Base-by-base conservation (phyloP, 805 yeast species). In the Candida sonorensis region DNA sequence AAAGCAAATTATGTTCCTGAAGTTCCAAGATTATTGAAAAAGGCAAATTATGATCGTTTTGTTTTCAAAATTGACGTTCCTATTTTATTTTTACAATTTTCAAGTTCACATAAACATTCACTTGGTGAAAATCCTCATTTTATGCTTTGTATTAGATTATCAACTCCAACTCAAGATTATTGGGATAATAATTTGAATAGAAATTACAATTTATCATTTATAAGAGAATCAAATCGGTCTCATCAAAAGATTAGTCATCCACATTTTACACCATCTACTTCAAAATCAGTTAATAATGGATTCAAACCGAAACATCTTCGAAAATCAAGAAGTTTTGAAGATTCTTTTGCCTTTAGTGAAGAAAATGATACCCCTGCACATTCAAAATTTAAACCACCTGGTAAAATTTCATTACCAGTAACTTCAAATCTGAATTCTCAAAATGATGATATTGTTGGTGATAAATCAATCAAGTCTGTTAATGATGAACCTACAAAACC, bases 121-220 rank as follows among this genome's bases (percentile, higher is more conserved):
- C 24, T 28, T 11, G 42, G 34, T 7, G n/a, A 21, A 10, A 31
- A 37, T 17, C 58, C 57, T 4, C 35, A 33, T 12, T 44, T 54
- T 31, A 35, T 42, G 27, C 59, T 82, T 44, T 83, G 94, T 46
- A 67, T 81, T 26, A 66, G 70, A 33, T 83, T 72, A 51, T 46
- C 51, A 29, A 57, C 74, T 13, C 54, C 59, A 26, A 67, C 67
- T 11, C 46, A 50, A 27, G 87, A 77, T 42, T 69, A 52, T 48
- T 85, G 95, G 95, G 95, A 85, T 54, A 85, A 82, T 59, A 86
- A 85, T 57, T 40, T 57, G 23, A 50, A 51, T 31, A 52, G 57
- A 27, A 85, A 85, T 57, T 85, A 81, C 55, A 66, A 61, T 26
- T 56, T 85, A 12, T 54, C 54, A 23, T 66, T 58, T 21, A 27